phyloP scores from a whole-genome alignment of 2,329 filamentous ascomycete genomes.

The Sporothrix mexicana region DNA sequence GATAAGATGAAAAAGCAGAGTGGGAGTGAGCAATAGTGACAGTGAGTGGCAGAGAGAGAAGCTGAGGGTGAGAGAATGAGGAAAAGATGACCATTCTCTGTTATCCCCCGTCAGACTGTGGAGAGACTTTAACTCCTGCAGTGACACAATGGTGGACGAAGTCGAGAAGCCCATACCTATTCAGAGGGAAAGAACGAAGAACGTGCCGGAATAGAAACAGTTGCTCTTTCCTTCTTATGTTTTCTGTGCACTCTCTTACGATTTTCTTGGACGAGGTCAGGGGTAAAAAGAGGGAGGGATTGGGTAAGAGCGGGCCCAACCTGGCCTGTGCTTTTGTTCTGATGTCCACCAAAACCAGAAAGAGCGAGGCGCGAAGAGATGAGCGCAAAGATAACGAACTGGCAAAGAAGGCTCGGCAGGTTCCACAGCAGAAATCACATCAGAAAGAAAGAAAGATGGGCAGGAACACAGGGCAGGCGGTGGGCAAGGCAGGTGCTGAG shows the following conservation, averaged over 20 bases:
- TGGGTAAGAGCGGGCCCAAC: background rate
- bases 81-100: background rate
- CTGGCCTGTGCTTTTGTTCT: slow-evolving; percentile 18
- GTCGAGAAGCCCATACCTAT: background rate
- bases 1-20: background rate
- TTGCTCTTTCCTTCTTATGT: background rate
- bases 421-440: background rate
- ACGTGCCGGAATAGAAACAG: background rate
- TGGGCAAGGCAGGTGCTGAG: background rate
- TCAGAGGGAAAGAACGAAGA: background rate
- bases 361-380: slow-evolving; percentile 10
- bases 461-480: background rate
- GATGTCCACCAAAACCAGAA: slow-evolving; percentile 1
- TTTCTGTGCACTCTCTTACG: background rate
- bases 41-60: background rate
- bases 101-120: background rate
- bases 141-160: slow-evolving; percentile 11
- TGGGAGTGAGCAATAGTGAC: background rate
- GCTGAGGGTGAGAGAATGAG: background rate
- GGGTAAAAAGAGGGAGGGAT: slow-evolving; percentile 4
- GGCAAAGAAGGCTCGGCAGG: background rate
- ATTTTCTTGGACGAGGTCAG: slow-evolving; percentile 5
- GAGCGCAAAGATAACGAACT: background rate
- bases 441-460: background rate
- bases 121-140: background rate